phyloP scores from a whole-genome alignment of 768 basidiomycete species.

The Termitomyces sp. region DNA sequence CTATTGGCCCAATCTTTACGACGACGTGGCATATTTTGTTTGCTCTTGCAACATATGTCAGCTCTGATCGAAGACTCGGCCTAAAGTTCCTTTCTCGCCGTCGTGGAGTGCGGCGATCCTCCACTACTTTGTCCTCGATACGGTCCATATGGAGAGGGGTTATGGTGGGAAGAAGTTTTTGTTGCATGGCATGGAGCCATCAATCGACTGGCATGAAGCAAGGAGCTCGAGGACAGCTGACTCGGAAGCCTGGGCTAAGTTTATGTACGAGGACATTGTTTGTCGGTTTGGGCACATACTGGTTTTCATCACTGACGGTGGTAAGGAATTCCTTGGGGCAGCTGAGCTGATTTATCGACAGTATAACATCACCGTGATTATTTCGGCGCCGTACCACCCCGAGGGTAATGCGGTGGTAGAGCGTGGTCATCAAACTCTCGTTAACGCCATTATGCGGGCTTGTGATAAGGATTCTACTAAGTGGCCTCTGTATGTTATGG shows the following conservation, averaged over 20 bases:
- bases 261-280: conserved; percentile 16
- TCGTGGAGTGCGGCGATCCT: conserved; percentile 8
- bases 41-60: too few species aligned
- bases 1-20: conserved; percentile 28
- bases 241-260: conserved; percentile 20
- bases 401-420: conserved; percentile 30
- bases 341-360: conserved; percentile 16
- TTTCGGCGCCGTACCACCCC: conserved; percentile 27
- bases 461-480: conserved; percentile 3
- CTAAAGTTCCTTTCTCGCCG: conserved; percentile 18
- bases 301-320: neutral
- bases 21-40: conserved; percentile 4
- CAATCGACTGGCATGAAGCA: too few species aligned
- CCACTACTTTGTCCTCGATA: neutral
- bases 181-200: too few species aligned
- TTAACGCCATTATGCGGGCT: conserved; percentile 1
- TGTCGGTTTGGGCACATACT: conserved; percentile 14
- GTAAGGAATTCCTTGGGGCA: conserved; percentile 23
- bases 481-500: conserved; percentile 25
- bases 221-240: too few species aligned
- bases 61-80: conserved; percentile 13
- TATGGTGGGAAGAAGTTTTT: neutral
- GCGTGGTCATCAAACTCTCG: conserved; percentile 21
- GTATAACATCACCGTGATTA: conserved; percentile 22
- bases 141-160: neutral